Conservation (phyloP, 2,329 filamentous ascomycete species). For the Aureobasidium mangrovei region DNA sequence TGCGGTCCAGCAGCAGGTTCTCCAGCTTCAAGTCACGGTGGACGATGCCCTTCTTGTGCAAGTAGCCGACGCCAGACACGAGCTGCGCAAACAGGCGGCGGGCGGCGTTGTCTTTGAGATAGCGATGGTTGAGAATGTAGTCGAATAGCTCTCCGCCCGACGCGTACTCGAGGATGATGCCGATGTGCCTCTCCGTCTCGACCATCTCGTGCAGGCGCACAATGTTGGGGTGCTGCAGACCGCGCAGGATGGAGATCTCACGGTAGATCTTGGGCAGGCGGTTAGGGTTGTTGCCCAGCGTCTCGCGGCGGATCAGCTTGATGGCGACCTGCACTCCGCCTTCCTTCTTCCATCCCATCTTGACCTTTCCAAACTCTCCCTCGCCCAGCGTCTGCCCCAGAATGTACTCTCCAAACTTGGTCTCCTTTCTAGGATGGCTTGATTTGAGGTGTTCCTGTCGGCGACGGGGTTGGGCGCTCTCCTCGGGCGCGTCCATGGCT, state of each 20-base stretch:
- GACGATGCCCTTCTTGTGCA: conserved; percentile 98
- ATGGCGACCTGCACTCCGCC: conserved; percentile 90
- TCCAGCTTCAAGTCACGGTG: conserved; percentile 95
- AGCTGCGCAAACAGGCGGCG: conserved; percentile 89
- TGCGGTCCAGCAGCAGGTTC: conserved; percentile 87
- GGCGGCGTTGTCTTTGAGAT: conserved; percentile 87
- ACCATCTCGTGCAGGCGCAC: conserved; percentile 97
- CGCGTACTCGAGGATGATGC: conserved; percentile 96
- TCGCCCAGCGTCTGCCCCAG: conserved; percentile 93
- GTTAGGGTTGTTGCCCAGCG: conserved; percentile 76
- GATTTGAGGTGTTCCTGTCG: conserved; percentile 51
- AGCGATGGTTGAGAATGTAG: conserved; percentile 94
- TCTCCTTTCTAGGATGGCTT: conserved; percentile 55
- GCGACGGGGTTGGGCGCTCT: conserved; percentile 32
- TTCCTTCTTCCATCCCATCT: conserved; percentile 95
- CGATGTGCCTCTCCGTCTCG: conserved; percentile 92
- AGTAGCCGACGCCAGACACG: conserved; percentile 89
- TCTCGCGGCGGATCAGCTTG: conserved; percentile 92
- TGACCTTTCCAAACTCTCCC: conserved; percentile 97
- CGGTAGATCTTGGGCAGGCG: conserved; percentile 94
- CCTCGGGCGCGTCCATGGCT: conserved; percentile 42
- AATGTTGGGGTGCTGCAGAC: conserved; percentile 90
- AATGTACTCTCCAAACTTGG: conserved; percentile 91
- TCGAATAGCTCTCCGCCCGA: conserved; percentile 97
- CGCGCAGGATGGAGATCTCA: conserved; percentile 83